Evolutionary conservation across 148 eudicot species (phyloP).

Genomic region (Tetragonia tetragonoides): DNA sequence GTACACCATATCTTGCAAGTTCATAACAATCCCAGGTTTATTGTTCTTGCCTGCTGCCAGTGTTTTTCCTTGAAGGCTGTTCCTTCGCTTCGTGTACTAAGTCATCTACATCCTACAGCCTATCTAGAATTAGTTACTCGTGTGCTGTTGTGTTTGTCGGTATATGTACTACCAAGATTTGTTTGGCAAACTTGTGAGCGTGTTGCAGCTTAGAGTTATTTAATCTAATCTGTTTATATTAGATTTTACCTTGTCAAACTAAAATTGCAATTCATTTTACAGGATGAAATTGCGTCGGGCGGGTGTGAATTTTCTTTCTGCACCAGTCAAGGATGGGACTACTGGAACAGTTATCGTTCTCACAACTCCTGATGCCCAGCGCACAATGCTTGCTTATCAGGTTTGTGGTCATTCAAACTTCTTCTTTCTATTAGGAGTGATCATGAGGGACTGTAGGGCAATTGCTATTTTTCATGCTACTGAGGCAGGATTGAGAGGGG

Average conservation of each 20-base stretch:
- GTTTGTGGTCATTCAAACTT: slow-evolving; percentile 29
- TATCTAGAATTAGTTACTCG: neutral
- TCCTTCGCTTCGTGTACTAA: neutral
- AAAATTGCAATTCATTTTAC: neutral
- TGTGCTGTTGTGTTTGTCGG: neutral
- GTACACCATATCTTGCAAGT: neutral
- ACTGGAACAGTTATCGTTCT: slow-evolving; percentile 97
- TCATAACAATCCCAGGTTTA: neutral
- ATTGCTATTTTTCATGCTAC: neutral
- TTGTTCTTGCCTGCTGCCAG: neutral
- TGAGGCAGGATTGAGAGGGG: neutral
- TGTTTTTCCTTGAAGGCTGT: neutral
- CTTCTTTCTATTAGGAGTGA: neutral
- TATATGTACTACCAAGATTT: too few relatives aligned
- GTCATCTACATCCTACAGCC: neutral
- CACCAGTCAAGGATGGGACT: slow-evolving; percentile 89
- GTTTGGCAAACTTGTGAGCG: too few relatives aligned
- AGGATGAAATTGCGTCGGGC: slow-evolving; percentile 85
- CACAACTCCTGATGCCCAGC: slow-evolving; percentile 97
- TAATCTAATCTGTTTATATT: too few relatives aligned
- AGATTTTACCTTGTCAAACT: too few relatives aligned
- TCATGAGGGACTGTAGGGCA: neutral
- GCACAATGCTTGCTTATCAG: slow-evolving; percentile 99
- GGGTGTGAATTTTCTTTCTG: slow-evolving; percentile 88
- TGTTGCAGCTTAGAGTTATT: too few relatives aligned